These are phyloP conservation scores for Kuraishia floccosa DNA, from an alignment of 805 yeast genomes.

Conservation along the genomic window DNA sequence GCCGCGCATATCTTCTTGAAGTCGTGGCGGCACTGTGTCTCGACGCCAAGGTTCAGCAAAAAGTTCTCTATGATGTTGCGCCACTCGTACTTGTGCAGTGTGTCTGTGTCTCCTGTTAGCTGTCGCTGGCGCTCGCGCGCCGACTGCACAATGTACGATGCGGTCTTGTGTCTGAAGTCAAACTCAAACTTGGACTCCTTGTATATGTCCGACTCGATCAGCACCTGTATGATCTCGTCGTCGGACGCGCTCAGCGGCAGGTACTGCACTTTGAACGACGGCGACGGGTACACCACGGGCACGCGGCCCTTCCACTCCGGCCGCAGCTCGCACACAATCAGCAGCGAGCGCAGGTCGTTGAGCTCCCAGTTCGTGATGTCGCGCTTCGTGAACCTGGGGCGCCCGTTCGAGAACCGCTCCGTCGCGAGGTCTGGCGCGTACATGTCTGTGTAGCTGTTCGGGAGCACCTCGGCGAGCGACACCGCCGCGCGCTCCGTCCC, in stretches of 20 bases:
- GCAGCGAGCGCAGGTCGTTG: constrained; percentile 55
- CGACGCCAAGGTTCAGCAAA: constrained; percentile 51
- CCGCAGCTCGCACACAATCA: constrained; percentile 36
- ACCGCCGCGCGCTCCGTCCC: not conserved
- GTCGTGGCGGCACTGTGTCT: constrained; percentile 59
- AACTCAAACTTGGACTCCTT: constrained; percentile 47
- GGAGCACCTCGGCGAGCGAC: constrained; percentile 30
- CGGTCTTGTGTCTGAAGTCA: constrained; percentile 45
- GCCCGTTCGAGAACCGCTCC: constrained; percentile 39
- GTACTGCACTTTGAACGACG: constrained; percentile 10
- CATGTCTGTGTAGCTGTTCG: constrained; percentile 39
- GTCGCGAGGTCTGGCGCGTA: constrained; percentile 43
- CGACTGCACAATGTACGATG: constrained; percentile 46
- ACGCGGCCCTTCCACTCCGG: constrained; percentile 47
- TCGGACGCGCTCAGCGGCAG: constrained; percentile 44
- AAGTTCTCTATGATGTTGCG: constrained; percentile 65
- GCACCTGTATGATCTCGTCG: constrained; percentile 29
- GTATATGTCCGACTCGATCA: constrained; percentile 54
- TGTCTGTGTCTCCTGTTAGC: too few relatives aligned
- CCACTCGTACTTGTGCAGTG: constrained; percentile 54
- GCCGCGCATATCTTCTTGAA: constrained; percentile 41
- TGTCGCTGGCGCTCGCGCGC: constrained; percentile 43
- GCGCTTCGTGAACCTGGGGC: constrained; percentile 54
- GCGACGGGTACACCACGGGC: constrained; percentile 25
- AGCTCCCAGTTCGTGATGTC: constrained; percentile 60